Conservation (phyloP, 2,329 filamentous ascomycete species). For the Sporothrix inflata region DNA sequence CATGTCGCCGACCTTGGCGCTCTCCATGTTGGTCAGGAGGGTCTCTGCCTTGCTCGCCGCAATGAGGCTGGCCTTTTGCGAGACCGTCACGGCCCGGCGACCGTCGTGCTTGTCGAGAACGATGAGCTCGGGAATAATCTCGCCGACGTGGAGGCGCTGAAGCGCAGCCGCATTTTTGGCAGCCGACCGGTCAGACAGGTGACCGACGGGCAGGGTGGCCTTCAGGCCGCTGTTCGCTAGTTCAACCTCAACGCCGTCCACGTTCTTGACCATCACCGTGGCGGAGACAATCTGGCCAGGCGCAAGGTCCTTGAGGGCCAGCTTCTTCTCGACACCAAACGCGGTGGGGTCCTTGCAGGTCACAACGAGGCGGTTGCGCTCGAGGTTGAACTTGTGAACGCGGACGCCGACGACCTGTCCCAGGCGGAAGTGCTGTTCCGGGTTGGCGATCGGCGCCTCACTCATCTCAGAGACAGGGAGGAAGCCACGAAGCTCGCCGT, state of each 20-base stretch:
- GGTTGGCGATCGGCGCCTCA: slow-evolving; percentile 90
- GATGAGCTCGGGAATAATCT: slow-evolving; percentile 78
- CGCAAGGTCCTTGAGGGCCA: slow-evolving; percentile 72
- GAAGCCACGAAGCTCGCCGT: slow-evolving; percentile 80
- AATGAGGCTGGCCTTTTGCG: slow-evolving; percentile 81
- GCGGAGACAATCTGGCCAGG: slow-evolving; percentile 76
- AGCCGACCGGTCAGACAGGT: slow-evolving; percentile 81
- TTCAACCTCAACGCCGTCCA: slow-evolving; percentile 76
- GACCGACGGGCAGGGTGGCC: slow-evolving; percentile 74
- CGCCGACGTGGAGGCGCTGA: slow-evolving; percentile 82
- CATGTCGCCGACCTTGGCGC: slow-evolving; percentile 69
- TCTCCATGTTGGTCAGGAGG: slow-evolving; percentile 71
- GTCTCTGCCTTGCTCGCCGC: slow-evolving; percentile 72
- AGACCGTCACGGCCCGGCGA: slow-evolving; percentile 74
- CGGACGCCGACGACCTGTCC: slow-evolving; percentile 93
- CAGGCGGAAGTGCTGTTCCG: slow-evolving; percentile 81
- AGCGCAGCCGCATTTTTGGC: slow-evolving; percentile 77
- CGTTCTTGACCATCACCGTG: slow-evolving; percentile 79
- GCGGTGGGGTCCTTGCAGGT: slow-evolving; percentile 89
- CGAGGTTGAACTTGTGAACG: slow-evolving; percentile 76
- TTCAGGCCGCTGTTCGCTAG: slow-evolving; percentile 74
- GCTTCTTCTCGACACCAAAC: slow-evolving; percentile 75
- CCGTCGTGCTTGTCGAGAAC: slow-evolving; percentile 84
- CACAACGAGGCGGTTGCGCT: slow-evolving; percentile 73
- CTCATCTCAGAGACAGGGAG: slow-evolving; percentile 97